phyloP scores from a whole-genome alignment of 116 monocot genomes.

The Papilionanthe hybrid region DNA sequence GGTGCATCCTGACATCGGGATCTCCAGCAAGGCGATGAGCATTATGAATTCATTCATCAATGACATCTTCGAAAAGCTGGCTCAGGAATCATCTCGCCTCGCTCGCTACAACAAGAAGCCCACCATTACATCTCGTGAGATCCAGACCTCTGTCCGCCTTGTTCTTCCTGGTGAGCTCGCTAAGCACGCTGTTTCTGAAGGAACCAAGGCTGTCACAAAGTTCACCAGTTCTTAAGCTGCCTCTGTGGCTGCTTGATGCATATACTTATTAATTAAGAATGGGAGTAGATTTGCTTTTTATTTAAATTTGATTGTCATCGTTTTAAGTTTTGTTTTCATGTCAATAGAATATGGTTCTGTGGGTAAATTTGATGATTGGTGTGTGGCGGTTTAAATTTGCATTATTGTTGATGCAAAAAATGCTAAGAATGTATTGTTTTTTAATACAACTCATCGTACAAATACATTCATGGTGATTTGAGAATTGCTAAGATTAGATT shows the following conservation, averaged over 20 bases:
- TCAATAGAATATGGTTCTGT: no score
- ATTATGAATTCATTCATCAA: constrained; percentile 83
- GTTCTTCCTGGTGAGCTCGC: constrained; percentile 66
- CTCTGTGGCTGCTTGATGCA: not conserved
- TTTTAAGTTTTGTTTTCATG: no score
- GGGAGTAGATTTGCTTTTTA: not conserved
- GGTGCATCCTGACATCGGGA: constrained; percentile 59
- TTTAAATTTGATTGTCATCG: no score
- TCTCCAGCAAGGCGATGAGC: constrained; percentile 51
- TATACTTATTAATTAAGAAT: not conserved
- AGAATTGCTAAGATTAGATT: no score
- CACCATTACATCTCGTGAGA: constrained; percentile 57
- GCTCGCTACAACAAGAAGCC: constrained; percentile 66
- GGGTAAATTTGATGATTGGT: no score
- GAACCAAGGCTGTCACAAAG: constrained; percentile 69
- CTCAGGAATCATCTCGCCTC: constrained; percentile 46
- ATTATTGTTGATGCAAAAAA: no score
- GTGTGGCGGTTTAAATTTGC: no score
- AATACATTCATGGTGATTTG: no score
- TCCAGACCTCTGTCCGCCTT: constrained; percentile 54
- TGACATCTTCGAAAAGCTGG: constrained; percentile 83
- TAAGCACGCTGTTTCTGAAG: constrained; percentile 67
- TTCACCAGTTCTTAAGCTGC: constrained; percentile 44
- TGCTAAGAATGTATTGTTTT: no score
- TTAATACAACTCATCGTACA: no score